Evolutionary conservation across 148 eudicot genomes (phyloP), one percentile per base, ranked within the genome.

Genomic region (Tetragonia tetragonoides): DNA sequence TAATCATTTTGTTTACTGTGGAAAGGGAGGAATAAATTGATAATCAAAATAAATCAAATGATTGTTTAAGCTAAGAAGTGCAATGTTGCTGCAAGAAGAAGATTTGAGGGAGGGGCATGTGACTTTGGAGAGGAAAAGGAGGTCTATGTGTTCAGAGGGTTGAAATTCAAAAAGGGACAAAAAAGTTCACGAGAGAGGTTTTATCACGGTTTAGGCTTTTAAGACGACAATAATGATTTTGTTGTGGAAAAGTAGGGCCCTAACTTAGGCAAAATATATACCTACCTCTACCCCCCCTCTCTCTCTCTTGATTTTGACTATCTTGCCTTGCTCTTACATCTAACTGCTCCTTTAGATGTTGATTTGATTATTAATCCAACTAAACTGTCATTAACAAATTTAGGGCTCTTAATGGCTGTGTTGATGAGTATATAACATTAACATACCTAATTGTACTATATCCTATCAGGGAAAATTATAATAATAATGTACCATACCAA

Each of bases 161-260:
- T 73, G 77, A 65, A 65, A 72, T 77, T 68, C 54, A 76, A 64
- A 70, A 77, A 74, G 57, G 59, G 47, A 69, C 80, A 85, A 82
- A 77, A 72, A 80, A 66, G 63, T 67, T 66, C 78, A 74, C 63
- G 64, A 76, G 72, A 6, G 44, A 7, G 6, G 71, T 75, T 78
- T 84, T 78, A 77, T 80, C 81, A 84, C 84, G 88, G 81, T 75
- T 87, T 85, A 81, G 80, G 40, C 89, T 87, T 84, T 87, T 82
- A 73, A 87, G 84, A 76, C 59, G 67, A 83, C 76, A 83, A 64
- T 68, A 57, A 80, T 79, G 18, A 69, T 72, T 82, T 74, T 42
- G 51, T 62, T 66, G 77, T 80, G 18, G 10, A 49, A 38, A 78
- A 60, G 61, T 70, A 10, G 76, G 62, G 7, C 64, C 81, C 70